Conservation (phyloP, 2,329 filamentous ascomycete species). For the Hypoxylon sp. region DNA sequence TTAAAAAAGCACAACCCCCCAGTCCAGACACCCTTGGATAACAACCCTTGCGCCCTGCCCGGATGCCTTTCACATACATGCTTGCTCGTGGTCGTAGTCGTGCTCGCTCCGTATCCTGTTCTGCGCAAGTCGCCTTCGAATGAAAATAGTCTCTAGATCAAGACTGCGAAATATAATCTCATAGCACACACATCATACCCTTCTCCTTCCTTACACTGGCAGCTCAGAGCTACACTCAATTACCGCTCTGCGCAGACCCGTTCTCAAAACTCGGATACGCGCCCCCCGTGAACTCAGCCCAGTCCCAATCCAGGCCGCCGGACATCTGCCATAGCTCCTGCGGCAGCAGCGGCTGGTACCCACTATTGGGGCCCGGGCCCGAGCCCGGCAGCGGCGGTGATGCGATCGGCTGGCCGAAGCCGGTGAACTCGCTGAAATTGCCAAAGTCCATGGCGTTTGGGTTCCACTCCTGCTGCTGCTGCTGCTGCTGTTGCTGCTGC, state of each 20-base stretch:
- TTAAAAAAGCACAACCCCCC: slow-evolving; percentile 5
- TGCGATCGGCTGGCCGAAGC: slow-evolving; percentile 57
- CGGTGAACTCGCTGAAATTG: slow-evolving; percentile 63
- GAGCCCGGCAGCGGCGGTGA: slow-evolving; percentile 44
- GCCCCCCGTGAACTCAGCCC: slow-evolving; percentile 77
- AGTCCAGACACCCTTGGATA: slow-evolving; percentile 4
- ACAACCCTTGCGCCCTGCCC: background rate
- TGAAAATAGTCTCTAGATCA: background rate
- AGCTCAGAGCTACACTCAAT: background rate
- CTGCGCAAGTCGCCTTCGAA: background rate
- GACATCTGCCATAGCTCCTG: slow-evolving; percentile 96
- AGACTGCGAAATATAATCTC: background rate
- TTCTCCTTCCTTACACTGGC: too few species aligned
- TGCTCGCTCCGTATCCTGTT: background rate
- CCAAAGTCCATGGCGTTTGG: slow-evolving; percentile 59
- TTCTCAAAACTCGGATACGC: slow-evolving; percentile 76
- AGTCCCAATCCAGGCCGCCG: slow-evolving; percentile 94
- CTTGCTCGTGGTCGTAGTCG: slow-evolving; percentile 3
- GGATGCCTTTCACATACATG: slow-evolving; percentile 13
- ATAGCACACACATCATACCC: too few species aligned
- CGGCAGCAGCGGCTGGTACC: slow-evolving; percentile 87
- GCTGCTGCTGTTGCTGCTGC: background rate
- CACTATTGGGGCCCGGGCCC: background rate
- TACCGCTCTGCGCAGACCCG: slow-evolving; percentile 58
- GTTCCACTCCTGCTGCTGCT: slow-evolving; percentile 58